Evolutionary conservation across 805 yeast genomes (phyloP).

Genomic region (Yamadazyma sp.): DNA sequence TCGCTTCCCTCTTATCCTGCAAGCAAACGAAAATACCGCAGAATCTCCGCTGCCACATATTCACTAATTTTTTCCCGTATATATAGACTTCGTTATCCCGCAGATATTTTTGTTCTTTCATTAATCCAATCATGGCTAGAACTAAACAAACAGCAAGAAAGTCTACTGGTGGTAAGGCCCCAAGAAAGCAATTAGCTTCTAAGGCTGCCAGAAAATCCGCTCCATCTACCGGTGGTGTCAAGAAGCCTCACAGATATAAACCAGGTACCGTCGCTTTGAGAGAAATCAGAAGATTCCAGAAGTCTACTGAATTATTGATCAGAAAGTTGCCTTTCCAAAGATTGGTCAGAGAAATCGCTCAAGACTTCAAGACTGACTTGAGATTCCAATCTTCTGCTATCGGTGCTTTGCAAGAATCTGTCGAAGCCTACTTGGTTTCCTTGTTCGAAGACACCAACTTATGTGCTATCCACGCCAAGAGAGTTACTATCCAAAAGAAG

Average conservation of each 20-base stretch:
- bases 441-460: conserved; percentile 51
- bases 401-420: conserved; percentile 52
- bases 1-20: neutral
- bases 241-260: conserved; percentile 53
- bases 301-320: conserved; percentile 48
- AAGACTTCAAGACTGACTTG: conserved; percentile 49
- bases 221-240: conserved; percentile 51
- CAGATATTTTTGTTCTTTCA: conserved; percentile 1
- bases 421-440: conserved; percentile 49
- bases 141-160: conserved; percentile 52
- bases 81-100: conserved; percentile 1
- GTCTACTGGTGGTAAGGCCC: conserved; percentile 53
- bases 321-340: conserved; percentile 53
- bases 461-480: conserved; percentile 53
- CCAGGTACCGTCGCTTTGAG: conserved; percentile 54
- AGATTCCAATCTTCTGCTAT: conserved; percentile 51
- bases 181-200: conserved; percentile 52
- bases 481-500: conserved; percentile 52
- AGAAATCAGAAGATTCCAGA: conserved; percentile 52
- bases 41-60: neutral
- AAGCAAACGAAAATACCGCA: conserved; percentile 1
- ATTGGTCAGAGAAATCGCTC: conserved; percentile 51
- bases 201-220: conserved; percentile 54
- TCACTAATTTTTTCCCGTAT: too few species aligned
- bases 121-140: conserved; percentile 42